A percentile compares a stretch with the other conserved stretches of the same genome.
phyloP scores from a whole-genome alignment of 495 filamentous ascomycete genomes.

The Talaromyces stipitatus region DNA sequence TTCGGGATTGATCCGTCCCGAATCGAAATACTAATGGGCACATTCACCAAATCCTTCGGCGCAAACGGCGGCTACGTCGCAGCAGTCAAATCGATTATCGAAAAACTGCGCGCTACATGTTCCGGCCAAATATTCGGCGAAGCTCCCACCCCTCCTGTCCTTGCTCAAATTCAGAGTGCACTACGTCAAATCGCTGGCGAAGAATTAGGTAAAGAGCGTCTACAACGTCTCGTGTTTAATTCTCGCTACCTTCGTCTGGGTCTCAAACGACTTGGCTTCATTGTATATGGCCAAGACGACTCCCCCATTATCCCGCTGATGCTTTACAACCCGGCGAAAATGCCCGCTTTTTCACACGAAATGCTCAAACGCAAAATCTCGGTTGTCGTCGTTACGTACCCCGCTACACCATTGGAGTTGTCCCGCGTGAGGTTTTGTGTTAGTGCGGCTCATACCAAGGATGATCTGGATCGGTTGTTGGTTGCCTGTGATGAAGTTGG shows the following conservation, averaged over 20 bases:
- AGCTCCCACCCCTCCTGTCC: conserved; percentile 67
- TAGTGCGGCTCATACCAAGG: conserved; percentile 84
- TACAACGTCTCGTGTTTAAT: conserved; percentile 88
- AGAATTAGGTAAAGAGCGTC: conserved; percentile 67
- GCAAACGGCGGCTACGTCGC: conserved; percentile 88
- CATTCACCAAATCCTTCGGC: conserved; percentile 87
- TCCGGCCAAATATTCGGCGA: conserved; percentile 74
- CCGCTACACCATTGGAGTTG: conserved; percentile 79
- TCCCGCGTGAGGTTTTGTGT: conserved; percentile 83
- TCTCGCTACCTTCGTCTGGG: conserved; percentile 85
- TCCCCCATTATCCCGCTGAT: conserved; percentile 83
- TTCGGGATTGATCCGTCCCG: conserved; percentile 74
- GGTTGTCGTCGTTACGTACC: conserved; percentile 90
- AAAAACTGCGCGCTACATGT: conserved; percentile 70
- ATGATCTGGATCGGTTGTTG: conserved; percentile 78
- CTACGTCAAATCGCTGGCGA: conserved; percentile 75
- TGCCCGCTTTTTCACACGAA: conserved; percentile 85
- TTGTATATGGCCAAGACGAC: conserved; percentile 85
- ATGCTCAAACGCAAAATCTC: conserved; percentile 89
- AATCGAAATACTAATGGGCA: conserved; percentile 89
- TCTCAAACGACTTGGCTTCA: conserved; percentile 81
- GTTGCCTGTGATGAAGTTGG: conserved; percentile 78
- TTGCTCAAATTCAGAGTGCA: conserved; percentile 74
- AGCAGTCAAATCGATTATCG: conserved; percentile 71
- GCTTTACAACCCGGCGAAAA: conserved; percentile 85